Evolutionary conservation across 345 rosid genomes (phyloP).

Genomic region (Populus davidiana): DNA sequence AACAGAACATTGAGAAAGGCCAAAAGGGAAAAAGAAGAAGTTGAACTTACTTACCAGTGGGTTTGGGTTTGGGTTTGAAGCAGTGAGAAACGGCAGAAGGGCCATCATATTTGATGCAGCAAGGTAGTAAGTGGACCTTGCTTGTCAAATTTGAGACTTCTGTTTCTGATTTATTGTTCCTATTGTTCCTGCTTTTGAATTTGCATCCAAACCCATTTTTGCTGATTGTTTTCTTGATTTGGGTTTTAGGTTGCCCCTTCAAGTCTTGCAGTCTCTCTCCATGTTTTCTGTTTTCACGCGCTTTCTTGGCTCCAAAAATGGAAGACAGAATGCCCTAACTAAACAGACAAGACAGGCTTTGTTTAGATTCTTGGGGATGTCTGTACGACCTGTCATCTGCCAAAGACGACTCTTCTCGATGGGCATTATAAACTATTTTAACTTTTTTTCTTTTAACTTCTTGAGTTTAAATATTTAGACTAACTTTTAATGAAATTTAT

Average conservation of each 20-base stretch:
- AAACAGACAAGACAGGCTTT: not conserved
- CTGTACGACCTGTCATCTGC: not conserved
- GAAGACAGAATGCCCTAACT: not conserved
- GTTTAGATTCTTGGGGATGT: not conserved
- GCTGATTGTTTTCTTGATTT: too few relatives aligned
- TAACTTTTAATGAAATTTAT: too few relatives aligned
- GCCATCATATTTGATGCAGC: conserved; percentile 71
- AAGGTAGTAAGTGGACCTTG: conserved; percentile 74
- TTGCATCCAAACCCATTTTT: too few relatives aligned
- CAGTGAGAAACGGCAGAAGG: conserved; percentile 68
- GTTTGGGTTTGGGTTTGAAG: conserved; percentile 71
- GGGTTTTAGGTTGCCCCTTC: not conserved
- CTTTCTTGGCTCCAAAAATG: not conserved
- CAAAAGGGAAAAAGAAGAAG: not conserved
- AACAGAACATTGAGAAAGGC: not conserved
- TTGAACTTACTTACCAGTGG: conserved; percentile 37
- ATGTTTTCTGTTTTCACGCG: not conserved
- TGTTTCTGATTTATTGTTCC: conserved; percentile 40
- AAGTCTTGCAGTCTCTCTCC: not conserved
- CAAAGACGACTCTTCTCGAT: not conserved
- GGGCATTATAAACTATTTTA: too few relatives aligned
- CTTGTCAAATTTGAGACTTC: conserved; percentile 41
- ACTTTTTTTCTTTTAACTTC: too few relatives aligned
- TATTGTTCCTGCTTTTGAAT: too few relatives aligned
- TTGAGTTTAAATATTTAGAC: too few relatives aligned